These are phyloP conservation scores for Cladosporium sp. DNA, from an alignment of 2,329 filamentous ascomycete species.

Conservation along the genomic window DNA sequence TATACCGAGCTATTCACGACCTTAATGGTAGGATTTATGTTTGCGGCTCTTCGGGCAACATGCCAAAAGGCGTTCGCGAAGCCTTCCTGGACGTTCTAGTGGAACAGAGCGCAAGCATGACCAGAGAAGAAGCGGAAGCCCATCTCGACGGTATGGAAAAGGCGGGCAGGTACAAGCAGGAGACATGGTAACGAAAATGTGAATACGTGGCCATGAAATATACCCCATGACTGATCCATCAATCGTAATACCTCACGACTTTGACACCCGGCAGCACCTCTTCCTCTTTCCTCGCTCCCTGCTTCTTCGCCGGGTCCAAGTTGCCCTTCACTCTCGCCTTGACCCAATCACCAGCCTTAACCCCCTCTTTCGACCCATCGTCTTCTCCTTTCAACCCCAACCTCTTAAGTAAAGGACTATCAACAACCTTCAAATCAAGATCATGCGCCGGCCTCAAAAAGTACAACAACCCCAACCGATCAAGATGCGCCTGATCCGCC, in stretches of 20 bases:
- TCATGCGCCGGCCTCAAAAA: constrained; percentile 40
- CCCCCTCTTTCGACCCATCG: constrained; percentile 28
- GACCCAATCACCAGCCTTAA: constrained; percentile 36
- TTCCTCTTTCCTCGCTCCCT: constrained; percentile 26
- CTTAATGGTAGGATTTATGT: constrained; percentile 58
- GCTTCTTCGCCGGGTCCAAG: constrained; percentile 28
- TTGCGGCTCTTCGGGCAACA: constrained; percentile 66
- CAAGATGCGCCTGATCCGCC: constrained; percentile 49
- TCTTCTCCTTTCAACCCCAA: constrained; percentile 28
- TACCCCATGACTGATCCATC: constrained; percentile 38
- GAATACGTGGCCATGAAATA: background rate
- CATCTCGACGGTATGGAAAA: constrained; percentile 63
- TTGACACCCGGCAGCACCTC: constrained; percentile 38
- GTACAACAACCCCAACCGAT: constrained; percentile 49
- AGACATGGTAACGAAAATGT: constrained; percentile 62
- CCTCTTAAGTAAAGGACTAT: constrained; percentile 32
- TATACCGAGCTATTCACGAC: constrained; percentile 57
- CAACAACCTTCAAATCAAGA: constrained; percentile 32
- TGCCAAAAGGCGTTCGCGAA: constrained; percentile 70
- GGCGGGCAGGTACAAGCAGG: constrained; percentile 64
- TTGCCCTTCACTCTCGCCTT: constrained; percentile 34
- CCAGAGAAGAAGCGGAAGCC: constrained; percentile 55
- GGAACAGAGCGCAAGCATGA: constrained; percentile 41
- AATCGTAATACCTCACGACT: constrained; percentile 36
- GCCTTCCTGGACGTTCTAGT: constrained; percentile 65